Conservation (phyloP, 768 basidiomycete genomes). For the Mycena amicta region DNA sequence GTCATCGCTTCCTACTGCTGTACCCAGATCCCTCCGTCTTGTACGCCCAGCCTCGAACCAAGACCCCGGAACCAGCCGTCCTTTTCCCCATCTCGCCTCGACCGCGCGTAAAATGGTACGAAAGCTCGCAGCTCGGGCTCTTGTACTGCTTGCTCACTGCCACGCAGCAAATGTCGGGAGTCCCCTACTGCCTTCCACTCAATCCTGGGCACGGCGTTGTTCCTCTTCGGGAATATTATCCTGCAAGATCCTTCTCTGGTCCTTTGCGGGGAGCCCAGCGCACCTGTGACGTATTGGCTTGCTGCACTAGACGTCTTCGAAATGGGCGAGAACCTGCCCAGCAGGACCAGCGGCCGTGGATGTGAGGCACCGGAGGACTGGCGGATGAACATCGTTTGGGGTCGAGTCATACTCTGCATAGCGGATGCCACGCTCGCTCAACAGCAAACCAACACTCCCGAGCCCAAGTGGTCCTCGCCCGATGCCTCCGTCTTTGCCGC, state of each 20-base stretch:
- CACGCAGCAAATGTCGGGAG: slow-evolving; percentile 44
- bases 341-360: slow-evolving; percentile 38
- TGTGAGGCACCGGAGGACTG: slow-evolving; percentile 55
- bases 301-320: slow-evolving; percentile 72
- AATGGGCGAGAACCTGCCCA: slow-evolving; percentile 63
- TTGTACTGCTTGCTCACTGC: slow-evolving; percentile 13
- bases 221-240: slow-evolving; percentile 64
- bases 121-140: background rate
- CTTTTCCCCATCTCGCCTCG: slow-evolving; percentile 4
- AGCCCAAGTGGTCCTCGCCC: slow-evolving; percentile 49
- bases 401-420: slow-evolving; percentile 62
- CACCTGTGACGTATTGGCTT: slow-evolving; percentile 60
- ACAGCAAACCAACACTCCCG: slow-evolving; percentile 15
- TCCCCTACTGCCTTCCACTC: slow-evolving; percentile 68
- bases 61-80: slow-evolving; percentile 14
- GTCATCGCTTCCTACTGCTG: slow-evolving; percentile 57
- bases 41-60: slow-evolving; percentile 34
- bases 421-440: slow-evolving; percentile 42
- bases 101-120: slow-evolving; percentile 19
- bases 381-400: slow-evolving; percentile 70
- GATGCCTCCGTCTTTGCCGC: slow-evolving; percentile 52
- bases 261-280: slow-evolving; percentile 55
- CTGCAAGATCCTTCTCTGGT: slow-evolving; percentile 53
- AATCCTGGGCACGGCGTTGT: slow-evolving; percentile 64
- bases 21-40: slow-evolving; percentile 62